Evolutionary conservation across 495 filamentous ascomycete species (phyloP).

Genomic region (Penicillium waksmanii): DNA sequence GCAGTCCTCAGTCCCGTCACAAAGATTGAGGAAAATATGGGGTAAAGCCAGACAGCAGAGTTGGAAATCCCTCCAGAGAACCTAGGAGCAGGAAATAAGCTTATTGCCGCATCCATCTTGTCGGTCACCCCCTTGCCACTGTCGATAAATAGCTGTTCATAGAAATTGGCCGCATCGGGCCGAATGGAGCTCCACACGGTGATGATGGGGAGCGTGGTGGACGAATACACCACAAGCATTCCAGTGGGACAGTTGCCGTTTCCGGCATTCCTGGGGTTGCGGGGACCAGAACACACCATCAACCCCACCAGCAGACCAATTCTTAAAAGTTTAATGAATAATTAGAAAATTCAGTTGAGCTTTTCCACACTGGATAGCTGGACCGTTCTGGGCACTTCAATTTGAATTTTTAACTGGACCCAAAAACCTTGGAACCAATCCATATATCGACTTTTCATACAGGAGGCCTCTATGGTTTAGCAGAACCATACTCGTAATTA

Average conservation of each 20-base stretch:
- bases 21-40: background rate
- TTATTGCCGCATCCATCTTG: slow-evolving; percentile 5
- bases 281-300: background rate
- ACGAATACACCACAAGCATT: slow-evolving; percentile 8
- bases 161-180: slow-evolving; percentile 4
- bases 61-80: background rate
- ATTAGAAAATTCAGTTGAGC: too few relatives aligned
- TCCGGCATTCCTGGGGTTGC: slow-evolving; percentile 14
- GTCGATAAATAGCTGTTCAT: background rate
- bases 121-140: background rate
- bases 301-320: too few relatives aligned
- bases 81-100: background rate
- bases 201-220: background rate
- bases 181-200: background rate
- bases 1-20: background rate
- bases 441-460: too few relatives aligned
- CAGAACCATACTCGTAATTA: too few relatives aligned
- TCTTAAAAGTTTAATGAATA: too few relatives aligned
- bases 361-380: too few relatives aligned
- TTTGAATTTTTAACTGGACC: too few relatives aligned
- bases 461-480: too few relatives aligned
- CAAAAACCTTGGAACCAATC: too few relatives aligned
- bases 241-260: slow-evolving; percentile 12
- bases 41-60: background rate
- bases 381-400: too few relatives aligned